phyloP scores from a whole-genome alignment of 176 grass and related monocot genomes.

The Avena insularis region DNA sequence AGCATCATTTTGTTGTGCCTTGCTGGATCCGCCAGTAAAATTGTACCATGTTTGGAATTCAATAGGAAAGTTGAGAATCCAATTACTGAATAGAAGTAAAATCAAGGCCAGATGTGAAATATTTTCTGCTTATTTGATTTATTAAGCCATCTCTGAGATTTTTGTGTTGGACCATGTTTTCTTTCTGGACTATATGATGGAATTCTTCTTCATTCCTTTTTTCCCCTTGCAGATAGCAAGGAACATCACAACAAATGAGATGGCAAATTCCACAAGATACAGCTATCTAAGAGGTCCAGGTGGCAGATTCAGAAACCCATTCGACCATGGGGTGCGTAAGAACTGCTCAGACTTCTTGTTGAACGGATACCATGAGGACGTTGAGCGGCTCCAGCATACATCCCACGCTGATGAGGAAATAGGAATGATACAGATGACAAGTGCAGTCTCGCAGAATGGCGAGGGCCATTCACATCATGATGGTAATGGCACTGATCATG shows the following conservation, averaged over 20 bases:
- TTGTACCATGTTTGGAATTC: slow-evolving; percentile 8
- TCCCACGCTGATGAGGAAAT: slow-evolving; percentile 61
- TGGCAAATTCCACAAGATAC: slow-evolving; percentile 90
- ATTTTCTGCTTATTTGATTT: slow-evolving; percentile 18
- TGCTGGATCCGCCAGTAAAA: neutral
- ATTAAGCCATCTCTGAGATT: slow-evolving; percentile 18
- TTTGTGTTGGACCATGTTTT: slow-evolving; percentile 25
- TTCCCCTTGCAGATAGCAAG: slow-evolving; percentile 68
- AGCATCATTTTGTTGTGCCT: too few relatives aligned
- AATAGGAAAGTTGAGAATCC: neutral
- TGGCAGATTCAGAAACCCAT: slow-evolving; percentile 88
- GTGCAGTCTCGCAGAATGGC: slow-evolving; percentile 53
- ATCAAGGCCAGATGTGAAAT: slow-evolving; percentile 24
- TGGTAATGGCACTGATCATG: slow-evolving; percentile 58
- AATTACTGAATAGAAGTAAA: neutral
- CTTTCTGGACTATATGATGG: neutral
- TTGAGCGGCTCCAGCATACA: slow-evolving; percentile 50
- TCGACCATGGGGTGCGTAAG: slow-evolving; percentile 77
- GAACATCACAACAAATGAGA: slow-evolving; percentile 98
- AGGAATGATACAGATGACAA: slow-evolving; percentile 80
- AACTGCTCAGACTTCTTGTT: slow-evolving; percentile 95
- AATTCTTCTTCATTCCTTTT: slow-evolving; percentile 20
- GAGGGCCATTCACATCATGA: slow-evolving; percentile 55
- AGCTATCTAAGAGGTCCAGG: slow-evolving; percentile 91
- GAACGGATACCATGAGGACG: slow-evolving; percentile 84